Conservation (phyloP, 2,329 filamentous ascomycete genomes). For the Apiospora pterosperma region DNA sequence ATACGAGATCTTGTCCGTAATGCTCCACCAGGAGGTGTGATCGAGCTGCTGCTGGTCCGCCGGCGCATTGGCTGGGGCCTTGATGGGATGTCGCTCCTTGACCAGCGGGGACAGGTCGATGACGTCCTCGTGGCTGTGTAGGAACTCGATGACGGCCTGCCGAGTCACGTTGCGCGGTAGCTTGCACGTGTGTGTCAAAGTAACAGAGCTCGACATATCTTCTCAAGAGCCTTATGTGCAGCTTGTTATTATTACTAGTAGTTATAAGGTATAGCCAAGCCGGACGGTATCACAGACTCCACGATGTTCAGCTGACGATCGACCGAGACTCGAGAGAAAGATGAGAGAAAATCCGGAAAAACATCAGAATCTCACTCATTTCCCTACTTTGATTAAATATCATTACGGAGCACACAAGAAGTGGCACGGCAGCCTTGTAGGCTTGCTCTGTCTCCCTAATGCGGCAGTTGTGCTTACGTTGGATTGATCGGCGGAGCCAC, state of each 20-base stretch:
- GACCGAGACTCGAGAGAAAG: not conserved
- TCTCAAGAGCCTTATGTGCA: not conserved
- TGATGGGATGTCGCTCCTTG: not conserved
- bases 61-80: not conserved
- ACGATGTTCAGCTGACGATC: not conserved
- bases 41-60: not conserved
- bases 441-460: not conserved
- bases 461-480: slow-evolving; percentile 3
- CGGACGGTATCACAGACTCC: not conserved
- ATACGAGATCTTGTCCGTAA: not conserved
- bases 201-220: not conserved
- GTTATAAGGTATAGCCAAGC: not conserved
- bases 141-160: not conserved
- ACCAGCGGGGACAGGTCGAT: slow-evolving; percentile 1
- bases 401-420: not conserved
- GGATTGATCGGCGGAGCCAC: not conserved
- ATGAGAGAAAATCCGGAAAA: not conserved
- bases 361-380: not conserved
- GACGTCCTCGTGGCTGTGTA: not conserved
- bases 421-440: not conserved
- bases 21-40: not conserved
- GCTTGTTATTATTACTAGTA: not conserved
- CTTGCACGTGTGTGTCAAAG: not conserved
- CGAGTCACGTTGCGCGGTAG: not conserved
- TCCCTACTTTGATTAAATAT: not conserved